Conservation (phyloP, 371 early-diverging fungal genomes). For the Zychaea mexicana region DNA sequence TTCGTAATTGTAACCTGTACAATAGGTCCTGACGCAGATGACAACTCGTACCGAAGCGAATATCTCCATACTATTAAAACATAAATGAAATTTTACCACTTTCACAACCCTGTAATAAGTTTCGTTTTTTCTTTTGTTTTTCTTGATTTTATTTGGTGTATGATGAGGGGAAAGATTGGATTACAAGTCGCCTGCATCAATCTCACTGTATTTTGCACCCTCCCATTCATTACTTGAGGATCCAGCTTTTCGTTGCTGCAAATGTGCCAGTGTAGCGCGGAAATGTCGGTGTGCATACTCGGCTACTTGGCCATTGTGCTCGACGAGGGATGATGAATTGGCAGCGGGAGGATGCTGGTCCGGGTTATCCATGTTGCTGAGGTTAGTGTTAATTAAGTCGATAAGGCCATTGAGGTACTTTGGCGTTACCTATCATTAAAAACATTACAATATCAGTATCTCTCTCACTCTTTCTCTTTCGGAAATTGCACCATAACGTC, state of each 20-base stretch:
- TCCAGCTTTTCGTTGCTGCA: constrained; percentile 28
- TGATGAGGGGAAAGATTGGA: no score
- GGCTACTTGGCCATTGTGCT: constrained; percentile 49
- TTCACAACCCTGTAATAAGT: no score
- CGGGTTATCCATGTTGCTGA: constrained; percentile 70
- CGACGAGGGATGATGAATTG: constrained; percentile 59
- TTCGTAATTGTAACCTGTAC: background rate
- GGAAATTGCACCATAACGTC: no score
- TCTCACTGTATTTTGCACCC: constrained; percentile 30
- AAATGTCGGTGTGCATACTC: constrained; percentile 63
- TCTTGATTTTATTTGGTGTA: background rate
- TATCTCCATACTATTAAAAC: constrained; percentile 31
- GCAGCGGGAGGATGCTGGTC: constrained; percentile 64
- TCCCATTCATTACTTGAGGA: constrained; percentile 23
- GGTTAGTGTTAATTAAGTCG: constrained; percentile 79
- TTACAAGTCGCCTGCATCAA: constrained; percentile 10
- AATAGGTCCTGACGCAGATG: constrained; percentile 43
- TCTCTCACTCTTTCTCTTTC: background rate
- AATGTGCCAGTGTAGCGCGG: constrained; percentile 58
- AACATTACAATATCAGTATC: background rate
- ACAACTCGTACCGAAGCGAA: constrained; percentile 37
- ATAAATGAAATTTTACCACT: no score
- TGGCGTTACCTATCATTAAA: constrained; percentile 59
- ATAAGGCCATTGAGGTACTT: constrained; percentile 89
- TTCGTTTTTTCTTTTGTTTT: background rate